phyloP scores from a whole-genome alignment of 1,284 basidiomycete species.

The Agaricales sp. region DNA sequence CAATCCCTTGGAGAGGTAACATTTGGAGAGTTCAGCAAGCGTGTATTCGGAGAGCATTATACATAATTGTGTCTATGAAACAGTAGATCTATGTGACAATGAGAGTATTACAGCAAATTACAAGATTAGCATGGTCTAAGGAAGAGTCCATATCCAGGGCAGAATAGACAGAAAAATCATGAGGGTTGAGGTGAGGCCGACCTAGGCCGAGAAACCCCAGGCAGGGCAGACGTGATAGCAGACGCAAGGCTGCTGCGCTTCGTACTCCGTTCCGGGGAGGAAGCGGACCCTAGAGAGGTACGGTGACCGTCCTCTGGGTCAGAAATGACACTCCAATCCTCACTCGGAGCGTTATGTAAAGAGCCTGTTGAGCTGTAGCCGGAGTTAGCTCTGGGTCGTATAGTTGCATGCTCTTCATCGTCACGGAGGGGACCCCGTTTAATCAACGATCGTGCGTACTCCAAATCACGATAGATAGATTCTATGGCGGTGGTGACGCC shows the following conservation, averaged over 20 bases:
- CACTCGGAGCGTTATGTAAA: slow-evolving; percentile 50
- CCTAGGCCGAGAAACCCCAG: slow-evolving; percentile 32
- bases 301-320: slow-evolving; percentile 49
- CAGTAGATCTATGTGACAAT: slow-evolving; percentile 9
- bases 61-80: slow-evolving; percentile 12
- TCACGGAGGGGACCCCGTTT: slow-evolving; percentile 35
- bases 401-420: slow-evolving; percentile 28
- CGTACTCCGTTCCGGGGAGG: slow-evolving; percentile 22
- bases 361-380: not conserved
- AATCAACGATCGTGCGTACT: slow-evolving; percentile 77
- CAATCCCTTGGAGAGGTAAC: slow-evolving; percentile 61
- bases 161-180: slow-evolving; percentile 6
- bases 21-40: slow-evolving; percentile 84
- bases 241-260: slow-evolving; percentile 54
- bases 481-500: slow-evolving; percentile 85
- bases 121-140: too few species aligned
- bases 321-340: slow-evolving; percentile 78
- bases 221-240: slow-evolving; percentile 48
- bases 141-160: too few species aligned
- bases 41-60: slow-evolving; percentile 76
- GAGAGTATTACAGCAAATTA: slow-evolving; percentile 10
- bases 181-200: slow-evolving; percentile 18
- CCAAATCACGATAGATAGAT: slow-evolving; percentile 86
- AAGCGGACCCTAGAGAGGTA: slow-evolving; percentile 37
- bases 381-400: slow-evolving; percentile 14